Percentiles rank a stretch among this genome's conserved stretches.
These are phyloP conservation scores for Xylaria sp. DNA, from an alignment of 2,329 filamentous ascomycete genomes.

Conservation along the genomic window DNA sequence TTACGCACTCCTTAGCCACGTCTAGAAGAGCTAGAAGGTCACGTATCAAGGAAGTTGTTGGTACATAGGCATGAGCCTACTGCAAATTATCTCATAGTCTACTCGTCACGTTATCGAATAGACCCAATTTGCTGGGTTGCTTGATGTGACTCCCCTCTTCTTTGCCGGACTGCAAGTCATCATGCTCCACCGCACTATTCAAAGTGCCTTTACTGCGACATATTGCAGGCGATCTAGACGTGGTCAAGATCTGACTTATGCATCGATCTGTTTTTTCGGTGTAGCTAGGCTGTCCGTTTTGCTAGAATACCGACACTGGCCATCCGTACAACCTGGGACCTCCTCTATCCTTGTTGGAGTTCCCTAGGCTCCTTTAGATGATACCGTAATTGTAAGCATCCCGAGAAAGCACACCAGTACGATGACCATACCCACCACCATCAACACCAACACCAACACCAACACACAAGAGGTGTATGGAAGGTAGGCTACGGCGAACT, in stretches of 20 bases:
- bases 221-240: slow-evolving; percentile 29
- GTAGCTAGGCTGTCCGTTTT: slow-evolving; percentile 29
- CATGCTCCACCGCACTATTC: slow-evolving; percentile 33
- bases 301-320: slow-evolving; percentile 7
- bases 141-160: slow-evolving; percentile 30
- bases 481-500: slow-evolving; percentile 21
- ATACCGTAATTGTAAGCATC: slow-evolving; percentile 30
- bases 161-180: slow-evolving; percentile 37
- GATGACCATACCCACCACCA: slow-evolving; percentile 27
- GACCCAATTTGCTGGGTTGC: slow-evolving; percentile 32
- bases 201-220: slow-evolving; percentile 15
- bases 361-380: not conserved
- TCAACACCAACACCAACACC: slow-evolving; percentile 21
- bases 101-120: slow-evolving; percentile 33
- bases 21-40: slow-evolving; percentile 5
- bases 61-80: slow-evolving; percentile 25
- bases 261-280: slow-evolving; percentile 31
- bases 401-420: slow-evolving; percentile 10
- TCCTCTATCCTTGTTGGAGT: slow-evolving; percentile 14
- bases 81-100: slow-evolving; percentile 32
- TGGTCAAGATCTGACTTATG: slow-evolving; percentile 26
- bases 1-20: not conserved
- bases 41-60: slow-evolving; percentile 12
- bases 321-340: slow-evolving; percentile 1
- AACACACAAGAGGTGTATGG: slow-evolving; percentile 7